Base-by-base conservation (phyloP, 2,329 filamentous ascomycete genomes). In the Rutstroemia sp. region DNA sequence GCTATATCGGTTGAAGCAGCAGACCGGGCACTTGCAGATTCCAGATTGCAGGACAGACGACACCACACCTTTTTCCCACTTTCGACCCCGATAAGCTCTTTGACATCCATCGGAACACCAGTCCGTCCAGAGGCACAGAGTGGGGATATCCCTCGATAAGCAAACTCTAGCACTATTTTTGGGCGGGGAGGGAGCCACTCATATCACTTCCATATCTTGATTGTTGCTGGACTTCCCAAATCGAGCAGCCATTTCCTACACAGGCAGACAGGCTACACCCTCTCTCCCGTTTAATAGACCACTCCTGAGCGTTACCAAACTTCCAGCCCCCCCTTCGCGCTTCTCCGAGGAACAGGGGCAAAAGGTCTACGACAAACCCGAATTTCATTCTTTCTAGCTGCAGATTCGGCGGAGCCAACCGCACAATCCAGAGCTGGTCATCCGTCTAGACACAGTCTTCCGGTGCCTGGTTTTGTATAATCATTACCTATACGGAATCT, bases 291-390 rank as follows among this genome's bases (percentile, higher is more conserved):
- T 41, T 14, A 30, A 16, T 47, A 45, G 21, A 46, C 27, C 46
- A 10, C 16, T 34, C 27, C 25, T 30, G 38, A 27, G n/a, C 48
- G 37, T 30, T 47, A 46, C 37, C 34, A 47, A 39, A 56, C 8
- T 57, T 49, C 57, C 21, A 48, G 53, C 60, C 57, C 44, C 56
- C 44, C 55, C n/a, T 53, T 65, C 64, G 58, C 61, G 51, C 55
- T 62, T 61, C 61, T 61, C 63, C 64, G 63, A 64, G 57, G 59
- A 61, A 61, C 64, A 60, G 63, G 63, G 53, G 58, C 51, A 30
- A 48, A 30, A 30, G 27, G 52, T 41, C 49, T 54, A 57, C 14
- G 19, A 53, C 19, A 51, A 60, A 60, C 58, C 58, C 23, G 27
- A 50, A 23, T 50, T 58, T 57, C 56, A 59, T 59, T 55, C 51